Percentiles rank a stretch among this genome's conserved stretches.
Conservation (phyloP, 306 rosid species). For the Astragalus membranaceus region DNA sequence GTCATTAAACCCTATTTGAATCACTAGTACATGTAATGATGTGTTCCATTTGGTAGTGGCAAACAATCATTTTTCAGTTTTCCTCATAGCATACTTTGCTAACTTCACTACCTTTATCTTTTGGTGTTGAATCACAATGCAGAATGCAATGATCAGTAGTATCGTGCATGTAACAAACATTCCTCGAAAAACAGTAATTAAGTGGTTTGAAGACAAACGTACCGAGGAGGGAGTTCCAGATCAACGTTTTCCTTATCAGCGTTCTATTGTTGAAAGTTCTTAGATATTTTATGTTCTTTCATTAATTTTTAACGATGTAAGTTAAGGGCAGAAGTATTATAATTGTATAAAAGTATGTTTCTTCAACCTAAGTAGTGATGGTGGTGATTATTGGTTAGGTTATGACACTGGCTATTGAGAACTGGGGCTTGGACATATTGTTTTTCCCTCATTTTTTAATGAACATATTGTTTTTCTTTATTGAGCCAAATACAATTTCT, state of each 20-base stretch:
- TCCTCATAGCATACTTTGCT: background rate
- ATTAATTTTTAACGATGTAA: background rate
- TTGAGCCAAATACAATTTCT: too few species aligned
- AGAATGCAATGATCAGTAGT: conserved; percentile 80
- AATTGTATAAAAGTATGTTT: background rate
- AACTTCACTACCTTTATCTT: conserved; percentile 4
- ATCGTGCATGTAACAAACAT: conserved; percentile 82
- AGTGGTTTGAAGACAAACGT: conserved; percentile 96
- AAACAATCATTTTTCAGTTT: background rate
- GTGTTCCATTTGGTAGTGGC: background rate
- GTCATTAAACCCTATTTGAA: background rate
- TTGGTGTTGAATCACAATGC: conserved; percentile 27
- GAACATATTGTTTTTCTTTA: too few species aligned
- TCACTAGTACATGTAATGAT: background rate
- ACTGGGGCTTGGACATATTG: too few species aligned
- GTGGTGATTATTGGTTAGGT: too few species aligned
- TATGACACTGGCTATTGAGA: too few species aligned
- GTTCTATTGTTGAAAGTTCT: conserved; percentile 31
- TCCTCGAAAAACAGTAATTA: conserved; percentile 70
- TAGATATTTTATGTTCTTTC: conserved; percentile 8
- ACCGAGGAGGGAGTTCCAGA: conserved; percentile 75
- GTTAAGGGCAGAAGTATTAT: background rate
- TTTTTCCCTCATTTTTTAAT: too few species aligned
- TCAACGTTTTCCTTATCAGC: conserved; percentile 54
- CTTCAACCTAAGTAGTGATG: too few species aligned